phyloP scores from a whole-genome alignment of 2,329 filamentous ascomycete genomes.

The Botrytis byssoidea region DNA sequence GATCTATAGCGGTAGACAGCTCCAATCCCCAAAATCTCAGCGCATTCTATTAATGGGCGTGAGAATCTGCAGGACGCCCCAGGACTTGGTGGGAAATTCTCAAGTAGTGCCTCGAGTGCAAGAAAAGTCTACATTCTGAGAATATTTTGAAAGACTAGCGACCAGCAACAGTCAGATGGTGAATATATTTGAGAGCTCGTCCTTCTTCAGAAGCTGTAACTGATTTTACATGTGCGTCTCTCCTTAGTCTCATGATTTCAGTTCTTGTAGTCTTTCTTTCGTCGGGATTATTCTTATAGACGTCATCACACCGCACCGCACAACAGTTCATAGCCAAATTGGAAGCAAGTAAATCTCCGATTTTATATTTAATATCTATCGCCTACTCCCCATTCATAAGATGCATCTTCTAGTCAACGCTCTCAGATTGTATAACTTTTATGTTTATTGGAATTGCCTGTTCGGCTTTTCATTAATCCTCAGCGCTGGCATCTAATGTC shows the following conservation, averaged over 20 bases:
- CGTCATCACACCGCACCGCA: neutral
- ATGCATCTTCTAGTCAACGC: neutral
- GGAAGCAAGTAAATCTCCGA: neutral
- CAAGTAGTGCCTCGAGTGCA: neutral
- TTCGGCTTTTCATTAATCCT: constrained; percentile 2
- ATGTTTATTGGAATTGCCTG: neutral
- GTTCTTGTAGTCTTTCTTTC: neutral
- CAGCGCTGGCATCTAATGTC: neutral
- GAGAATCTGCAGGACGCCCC: neutral
- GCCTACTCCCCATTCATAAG: neutral
- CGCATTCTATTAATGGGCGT: neutral
- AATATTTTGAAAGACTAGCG: neutral
- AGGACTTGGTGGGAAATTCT: neutral
- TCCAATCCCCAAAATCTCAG: neutral
- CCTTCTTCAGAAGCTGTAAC: neutral
- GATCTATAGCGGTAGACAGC: neutral
- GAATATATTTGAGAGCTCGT: neutral
- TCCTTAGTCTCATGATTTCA: too few relatives aligned
- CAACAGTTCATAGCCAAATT: too few relatives aligned
- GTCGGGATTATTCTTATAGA: neutral
- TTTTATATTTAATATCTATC: constrained; percentile 7
- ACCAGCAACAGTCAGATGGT: neutral
- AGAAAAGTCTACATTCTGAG: neutral
- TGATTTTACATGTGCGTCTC: neutral
- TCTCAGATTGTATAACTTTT: neutral